These are phyloP conservation scores for Leonotis leonurus DNA, from an alignment of 257 asterid species.

Conservation along the genomic window DNA sequence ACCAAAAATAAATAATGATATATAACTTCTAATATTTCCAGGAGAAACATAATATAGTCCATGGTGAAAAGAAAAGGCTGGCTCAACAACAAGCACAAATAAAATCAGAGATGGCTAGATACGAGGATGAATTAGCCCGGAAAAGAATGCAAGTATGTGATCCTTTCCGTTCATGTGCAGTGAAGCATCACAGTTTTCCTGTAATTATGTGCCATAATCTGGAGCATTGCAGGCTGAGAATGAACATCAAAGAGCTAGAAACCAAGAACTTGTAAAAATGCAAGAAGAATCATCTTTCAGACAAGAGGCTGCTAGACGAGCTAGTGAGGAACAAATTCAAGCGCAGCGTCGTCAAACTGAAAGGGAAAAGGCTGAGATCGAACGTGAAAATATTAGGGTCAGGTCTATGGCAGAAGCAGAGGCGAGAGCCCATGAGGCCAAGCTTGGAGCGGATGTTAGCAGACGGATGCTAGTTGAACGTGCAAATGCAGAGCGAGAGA, in stretches of 20 bases:
- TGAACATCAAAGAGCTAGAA: conserved; percentile 79
- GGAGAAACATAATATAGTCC: conserved; percentile 73
- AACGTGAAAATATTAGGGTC: conserved; percentile 78
- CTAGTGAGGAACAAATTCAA: conserved; percentile 95
- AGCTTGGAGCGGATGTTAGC: conserved; percentile 87
- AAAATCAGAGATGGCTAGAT: conserved; percentile 77
- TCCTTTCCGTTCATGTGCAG: conserved; percentile 2
- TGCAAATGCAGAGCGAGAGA: conserved; percentile 93
- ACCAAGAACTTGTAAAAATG: conserved; percentile 88
- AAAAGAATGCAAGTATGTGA: conserved; percentile 84
- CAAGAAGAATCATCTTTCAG: conserved; percentile 93
- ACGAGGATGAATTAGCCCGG: conserved; percentile 88
- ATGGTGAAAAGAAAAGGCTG: conserved; percentile 79
- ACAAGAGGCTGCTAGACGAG: conserved; percentile 90
- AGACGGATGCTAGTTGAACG: conserved; percentile 67
- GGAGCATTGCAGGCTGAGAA: conserved; percentile 62
- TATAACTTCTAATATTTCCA: conserved; percentile 28
- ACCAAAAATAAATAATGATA: neutral
- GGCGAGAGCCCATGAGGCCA: conserved; percentile 93
- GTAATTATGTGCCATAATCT: conserved; percentile 1
- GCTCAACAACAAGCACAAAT: conserved; percentile 83
- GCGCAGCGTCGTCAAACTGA: conserved; percentile 89
- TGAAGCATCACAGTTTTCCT: neutral
- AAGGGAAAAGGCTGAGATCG: conserved; percentile 76
- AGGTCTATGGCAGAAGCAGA: conserved; percentile 87